Evolutionary conservation across 805 yeast genomes (phyloP), one percentile per base, ranked within the genome.

Genomic region (Jamesozyma gamospora): DNA sequence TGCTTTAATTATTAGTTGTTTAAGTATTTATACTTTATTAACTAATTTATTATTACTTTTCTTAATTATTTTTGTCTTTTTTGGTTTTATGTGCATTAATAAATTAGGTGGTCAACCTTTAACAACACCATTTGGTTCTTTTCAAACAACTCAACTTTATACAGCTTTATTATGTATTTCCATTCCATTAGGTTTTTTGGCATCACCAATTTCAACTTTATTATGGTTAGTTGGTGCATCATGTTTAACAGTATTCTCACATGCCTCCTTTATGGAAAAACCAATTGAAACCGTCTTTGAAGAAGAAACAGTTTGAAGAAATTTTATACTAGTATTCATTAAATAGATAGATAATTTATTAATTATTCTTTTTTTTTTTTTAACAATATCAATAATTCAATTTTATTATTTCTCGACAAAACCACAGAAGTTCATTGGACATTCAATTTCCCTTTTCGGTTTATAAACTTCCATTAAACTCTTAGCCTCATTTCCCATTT

Each of bases 201-300:
- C 96, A 17, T 79, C 90, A 48, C 96, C 97, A 21, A 69, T 92
- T 46, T 74, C 90, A 38, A 83, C 96, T 4, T 61, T 92, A 61
- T 71, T 92, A 69, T 92, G 97, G 97, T 74, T 90, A 50, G 72
- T 82, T 50, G 92, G 95, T 51, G 83, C 94, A 13, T 79, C 92
- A 30, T 80, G 81, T 21, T 80, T 80, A 35, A 61, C 82, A 28
- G 83, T 90, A 31, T 65, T 87, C 35, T 72, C 86, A 3, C 98
- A 92, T 62, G 98, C 96, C 34, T 70, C 88, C 3, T 68, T 90
- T 46, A 71, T 92, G 75, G 97, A 92, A 58, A 92, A 90, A 65
- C 98, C 98, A 16, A 79, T 88, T 44, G 97, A 92, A 66, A 79
- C 90, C 29, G 88, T 90, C 15, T 92, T 90, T 57, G 92, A 87